These are phyloP conservation scores for Fusarium sp. DNA, from an alignment of 2,329 filamentous ascomycete genomes.

Conservation along the genomic window DNA sequence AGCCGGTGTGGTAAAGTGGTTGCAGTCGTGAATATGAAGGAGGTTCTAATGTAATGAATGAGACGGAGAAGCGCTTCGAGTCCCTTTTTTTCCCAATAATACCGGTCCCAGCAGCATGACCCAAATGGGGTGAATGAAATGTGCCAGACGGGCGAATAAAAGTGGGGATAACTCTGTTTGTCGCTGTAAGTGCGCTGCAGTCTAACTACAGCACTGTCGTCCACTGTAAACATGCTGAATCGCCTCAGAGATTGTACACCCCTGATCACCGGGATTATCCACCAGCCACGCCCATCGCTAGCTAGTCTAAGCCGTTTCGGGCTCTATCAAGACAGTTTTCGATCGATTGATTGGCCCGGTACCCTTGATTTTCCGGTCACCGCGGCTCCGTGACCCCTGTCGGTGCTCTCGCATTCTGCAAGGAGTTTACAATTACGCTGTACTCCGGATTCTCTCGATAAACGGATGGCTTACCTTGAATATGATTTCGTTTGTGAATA, in stretches of 20 bases:
- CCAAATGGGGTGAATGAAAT: slow-evolving; percentile 37
- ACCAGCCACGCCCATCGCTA: slow-evolving; percentile 37
- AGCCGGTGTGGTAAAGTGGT: slow-evolving; percentile 25
- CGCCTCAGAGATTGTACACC: slow-evolving; percentile 18
- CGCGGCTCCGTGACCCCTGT: slow-evolving; percentile 39
- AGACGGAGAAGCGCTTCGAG: slow-evolving; percentile 47
- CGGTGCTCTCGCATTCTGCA: slow-evolving; percentile 28
- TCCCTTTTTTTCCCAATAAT: slow-evolving; percentile 49
- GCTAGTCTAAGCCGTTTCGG: slow-evolving; percentile 48
- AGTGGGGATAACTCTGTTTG: slow-evolving; percentile 14
- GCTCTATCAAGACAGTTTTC: slow-evolving; percentile 32
- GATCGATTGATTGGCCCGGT: slow-evolving; percentile 47
- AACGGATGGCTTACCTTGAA: neutral
- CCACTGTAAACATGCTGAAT: slow-evolving; percentile 25
- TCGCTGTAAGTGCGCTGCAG: slow-evolving; percentile 34
- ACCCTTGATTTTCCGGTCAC: slow-evolving; percentile 48
- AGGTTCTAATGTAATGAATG: slow-evolving; percentile 41
- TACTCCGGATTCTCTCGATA: slow-evolving; percentile 39
- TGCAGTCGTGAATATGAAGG: slow-evolving; percentile 39
- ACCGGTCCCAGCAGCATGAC: slow-evolving; percentile 36
- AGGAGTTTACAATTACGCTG: slow-evolving; percentile 25
- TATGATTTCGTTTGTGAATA: slow-evolving; percentile 5
- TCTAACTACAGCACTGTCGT: neutral
- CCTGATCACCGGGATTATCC: slow-evolving; percentile 30
- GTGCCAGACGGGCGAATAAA: slow-evolving; percentile 42